Conservation (phyloP, 164 flowering plant genomes). For the Warburgia ugandensis region DNA sequence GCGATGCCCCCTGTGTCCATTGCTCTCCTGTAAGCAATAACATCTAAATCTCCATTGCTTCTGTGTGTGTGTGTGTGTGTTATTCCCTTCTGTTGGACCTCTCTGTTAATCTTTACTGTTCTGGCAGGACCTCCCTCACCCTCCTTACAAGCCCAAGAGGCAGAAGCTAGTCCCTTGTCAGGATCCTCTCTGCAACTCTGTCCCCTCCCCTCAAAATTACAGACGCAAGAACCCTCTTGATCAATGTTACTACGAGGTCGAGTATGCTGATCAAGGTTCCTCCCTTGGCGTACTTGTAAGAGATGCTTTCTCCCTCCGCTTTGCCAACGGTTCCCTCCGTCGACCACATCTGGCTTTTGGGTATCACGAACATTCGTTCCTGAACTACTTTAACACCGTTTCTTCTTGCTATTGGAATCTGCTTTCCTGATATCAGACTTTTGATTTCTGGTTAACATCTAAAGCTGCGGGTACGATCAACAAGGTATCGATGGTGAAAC, state of each 20-base stretch:
- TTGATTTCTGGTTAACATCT: too few species aligned
- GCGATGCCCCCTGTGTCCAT: conserved; percentile 77
- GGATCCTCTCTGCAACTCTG: conserved; percentile 59
- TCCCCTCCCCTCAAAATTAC: conserved; percentile 32
- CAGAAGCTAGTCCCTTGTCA: conserved; percentile 45
- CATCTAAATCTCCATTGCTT: background rate
- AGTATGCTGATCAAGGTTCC: conserved; percentile 84
- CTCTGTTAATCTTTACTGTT: background rate
- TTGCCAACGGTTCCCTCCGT: conserved; percentile 38
- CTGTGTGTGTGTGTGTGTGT: background rate
- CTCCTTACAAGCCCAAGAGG: conserved; percentile 56
- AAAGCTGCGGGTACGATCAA: conserved; percentile 94
- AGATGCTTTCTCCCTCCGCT: conserved; percentile 46
- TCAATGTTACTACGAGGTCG: conserved; percentile 88
- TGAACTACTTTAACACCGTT: background rate
- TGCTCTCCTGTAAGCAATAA: conserved; percentile 46
- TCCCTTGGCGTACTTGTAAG: conserved; percentile 77
- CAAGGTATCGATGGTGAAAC: conserved; percentile 32
- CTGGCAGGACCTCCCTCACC: conserved; percentile 64
- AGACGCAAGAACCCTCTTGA: conserved; percentile 40
- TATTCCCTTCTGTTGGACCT: background rate
- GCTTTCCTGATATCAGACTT: conserved; percentile 49
- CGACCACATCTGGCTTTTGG: conserved; percentile 59
- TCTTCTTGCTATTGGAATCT: background rate
- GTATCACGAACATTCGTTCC: conserved; percentile 18